Evolutionary conservation across 116 monocot species (phyloP).

Genomic region (Zostera marina): DNA sequence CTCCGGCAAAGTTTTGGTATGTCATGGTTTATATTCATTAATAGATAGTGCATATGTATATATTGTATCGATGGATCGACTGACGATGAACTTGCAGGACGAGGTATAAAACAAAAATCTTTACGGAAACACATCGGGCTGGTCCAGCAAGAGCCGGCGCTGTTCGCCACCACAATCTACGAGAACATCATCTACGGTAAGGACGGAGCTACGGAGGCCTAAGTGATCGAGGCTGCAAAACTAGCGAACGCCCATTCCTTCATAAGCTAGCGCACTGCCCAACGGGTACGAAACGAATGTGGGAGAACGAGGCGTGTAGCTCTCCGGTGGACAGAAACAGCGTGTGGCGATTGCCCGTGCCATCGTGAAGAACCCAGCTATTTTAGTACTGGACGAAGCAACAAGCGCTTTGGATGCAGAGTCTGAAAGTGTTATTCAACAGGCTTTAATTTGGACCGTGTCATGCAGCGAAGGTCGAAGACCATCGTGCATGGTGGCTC

Average conservation of each 20-base stretch:
- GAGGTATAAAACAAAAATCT: constrained; percentile 35
- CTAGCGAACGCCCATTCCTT: constrained; percentile 91
- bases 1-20: constrained; percentile 63
- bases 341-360: constrained; percentile 86
- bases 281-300: constrained; percentile 72
- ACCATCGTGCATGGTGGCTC: constrained; percentile 81
- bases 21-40: background rate
- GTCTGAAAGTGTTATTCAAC: constrained; percentile 77
- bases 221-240: constrained; percentile 79
- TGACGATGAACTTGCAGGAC: background rate
- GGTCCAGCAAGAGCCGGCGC: constrained; percentile 88
- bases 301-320: constrained; percentile 82
- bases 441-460: constrained; percentile 67
- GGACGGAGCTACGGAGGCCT: constrained; percentile 53
- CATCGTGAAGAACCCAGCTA: constrained; percentile 69
- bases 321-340: constrained; percentile 93
- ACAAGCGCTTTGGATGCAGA: constrained; percentile 85
- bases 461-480: constrained; percentile 68
- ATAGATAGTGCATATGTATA: no score
- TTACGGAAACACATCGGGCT: constrained; percentile 67
- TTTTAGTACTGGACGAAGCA: constrained; percentile 83
- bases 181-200: constrained; percentile 91
- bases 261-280: constrained; percentile 69
- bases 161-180: constrained; percentile 75
- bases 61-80: no score